Evolutionary conservation across 1,284 basidiomycete genomes (phyloP), one percentile per base, ranked within the genome.

Genomic region (Rhodotorula sp.): DNA sequence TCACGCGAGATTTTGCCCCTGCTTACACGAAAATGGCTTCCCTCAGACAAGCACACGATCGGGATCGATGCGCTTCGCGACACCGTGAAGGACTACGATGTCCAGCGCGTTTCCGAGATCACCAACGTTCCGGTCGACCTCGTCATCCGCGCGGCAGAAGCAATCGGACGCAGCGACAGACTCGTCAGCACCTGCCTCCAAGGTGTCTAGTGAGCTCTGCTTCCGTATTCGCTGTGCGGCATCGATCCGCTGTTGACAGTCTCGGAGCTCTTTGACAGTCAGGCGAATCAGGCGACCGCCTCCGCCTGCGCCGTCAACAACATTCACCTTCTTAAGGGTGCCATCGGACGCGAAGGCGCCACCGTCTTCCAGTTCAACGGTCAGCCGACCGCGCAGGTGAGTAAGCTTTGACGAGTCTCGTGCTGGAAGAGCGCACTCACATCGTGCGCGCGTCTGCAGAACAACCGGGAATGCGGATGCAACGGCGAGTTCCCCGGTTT

Each of bases 331-430:
- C 23, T 66, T 45, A 66, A 66, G 45, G 65, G 65, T 19, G 49
- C 50, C 2, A 66, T 66, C 28, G 65, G 65, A 3, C 26, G 31
- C 12, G 60, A 56, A 15, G 65, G 65, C 21, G 52, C 65, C 10
- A 54, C 43, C 43, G 65, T 66, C 23, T 48, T 66, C 52, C 65
- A 66, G 52, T 66, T 66, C 65, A 66, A 66, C 45, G 65, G 65
- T 1, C 65, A 66, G 59, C 65, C 65, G 10, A 66, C 65, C 14
- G 65, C 65, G 23, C 65, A 63, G 60, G 60, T 61, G 10, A 18
- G 31, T 38, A 47, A 47, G 12, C 60, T 31, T 19, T 5, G 18
- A 21, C 49, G 28, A 28, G 16, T 14, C 31, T 18, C 19, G 12
- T 6, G 1, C 21, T 7, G 31, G 34, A 34, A 34, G 8, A 34